Base-by-base conservation (phyloP, 2,329 filamentous ascomycete genomes). In the Trichophyton benhamiae region DNA sequence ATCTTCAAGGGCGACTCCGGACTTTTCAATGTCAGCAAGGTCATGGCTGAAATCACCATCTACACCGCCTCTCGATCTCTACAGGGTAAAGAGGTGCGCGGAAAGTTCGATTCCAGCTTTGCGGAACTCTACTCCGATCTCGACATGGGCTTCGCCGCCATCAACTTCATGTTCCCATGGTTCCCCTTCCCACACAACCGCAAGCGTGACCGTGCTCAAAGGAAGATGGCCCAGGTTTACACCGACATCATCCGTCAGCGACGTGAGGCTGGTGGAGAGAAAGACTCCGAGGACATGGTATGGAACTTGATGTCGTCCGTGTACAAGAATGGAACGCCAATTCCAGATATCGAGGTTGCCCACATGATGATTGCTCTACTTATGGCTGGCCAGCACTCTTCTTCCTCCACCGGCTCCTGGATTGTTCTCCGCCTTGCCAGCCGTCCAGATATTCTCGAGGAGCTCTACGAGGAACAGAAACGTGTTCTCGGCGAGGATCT, bases 311-410 rank as follows among this genome's bases (percentile, higher is more conserved):
- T 95, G 89, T 84, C 84, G 67, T 89, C 86, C 68, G 81, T 79
- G 25, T 95, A 95, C 82, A 95, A 95, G 79, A 83, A 92, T 67
- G 90, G 89, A 67, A 84, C 79, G 44, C 79, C 80, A 4, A 81
- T 95, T n/a, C 87, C 90, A 15, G 90, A 95, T 70, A 81, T 87
- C 69, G 89, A 95, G 74, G 83, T 95, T 62, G 89, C 90, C 22
- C 87, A 94, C 76, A 92, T 95, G 83, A 92, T 95, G 88, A 95
- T 95, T 74, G 89, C 89, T 4, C 82, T 95, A 22, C 83, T 95
- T 64, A 95, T 95, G 89, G 90, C 89, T 63, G 90, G 90, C 61
- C 90, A 95, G 72, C 90, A 95, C 78, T 92, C 88, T 1, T 92
- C 89, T 1, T 89, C 89, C 3, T 90, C 89, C 20, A 91, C 88